Base-by-base conservation (phyloP, 1,284 basidiomycete genomes). In the Calocybe gambosa region DNA sequence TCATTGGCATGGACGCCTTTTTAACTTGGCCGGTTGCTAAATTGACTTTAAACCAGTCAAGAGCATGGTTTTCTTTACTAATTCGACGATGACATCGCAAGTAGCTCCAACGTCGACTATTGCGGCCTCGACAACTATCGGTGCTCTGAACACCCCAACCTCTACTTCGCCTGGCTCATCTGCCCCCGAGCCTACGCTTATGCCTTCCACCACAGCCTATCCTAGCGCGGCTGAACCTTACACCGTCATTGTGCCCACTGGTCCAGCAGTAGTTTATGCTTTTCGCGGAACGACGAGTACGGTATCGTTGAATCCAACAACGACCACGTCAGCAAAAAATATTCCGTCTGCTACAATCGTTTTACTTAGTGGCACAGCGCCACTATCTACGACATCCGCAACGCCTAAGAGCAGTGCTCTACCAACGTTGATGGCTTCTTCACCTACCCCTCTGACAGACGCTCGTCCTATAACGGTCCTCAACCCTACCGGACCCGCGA, bases 391-490 rank as follows among this genome's bases (percentile, higher is more conserved):
- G 28, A 29, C 28, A 5, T 10, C 9, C 9, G 9, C 28, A 5
- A 10, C 28, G 3, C 13, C 28, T 9, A 29, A 2, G 8, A 29
- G 3, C 28, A 29, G 28, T 9, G 28, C 9, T 9, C 28, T 9
- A 34, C 2, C 31, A 15, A 3, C 31, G n/a, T 15, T 7, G 8
- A 15, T 13, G 2, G 13, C 31, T 8, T 34, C 31, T 3, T 15
- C 41, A 3, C 19, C 40, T 23, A 29, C 42, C 38, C 13, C 31
- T 28, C 9, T 34, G 28, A 34, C 38, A 8, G 34, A n/a, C 21
- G 39, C 36, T 12, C 35, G 37, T 19, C 42, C 51, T 20, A 23
- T 48, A 4, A 45, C 51, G 4, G 42, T 52, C 31, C 10, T 52
- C n/a, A 45, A 42, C 18, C 45, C 47, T 10, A 47, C 47, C 13